Percentiles rank a stretch among this genome's conserved stretches.
Conservation (phyloP, 192 early-diverging fungal genomes). For the Mortierella antarctica region DNA sequence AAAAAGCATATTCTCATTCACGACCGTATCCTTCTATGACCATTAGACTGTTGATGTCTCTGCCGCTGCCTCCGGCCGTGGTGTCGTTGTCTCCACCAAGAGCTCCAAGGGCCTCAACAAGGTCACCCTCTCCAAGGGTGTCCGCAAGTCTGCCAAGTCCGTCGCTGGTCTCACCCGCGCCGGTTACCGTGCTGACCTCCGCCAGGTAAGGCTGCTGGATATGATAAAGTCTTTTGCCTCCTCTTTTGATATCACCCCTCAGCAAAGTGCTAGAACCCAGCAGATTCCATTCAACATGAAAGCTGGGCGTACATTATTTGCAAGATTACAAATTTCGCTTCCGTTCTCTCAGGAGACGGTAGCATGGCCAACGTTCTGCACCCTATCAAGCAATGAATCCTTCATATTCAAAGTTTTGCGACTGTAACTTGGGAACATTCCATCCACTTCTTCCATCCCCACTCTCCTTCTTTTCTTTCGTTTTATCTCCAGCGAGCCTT, state of each 20-base stretch:
- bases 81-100: slow-evolving; percentile 70
- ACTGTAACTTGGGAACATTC: slow-evolving; percentile 47
- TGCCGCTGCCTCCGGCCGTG: slow-evolving; percentile 64
- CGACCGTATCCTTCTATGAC: neutral
- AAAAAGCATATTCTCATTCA: neutral
- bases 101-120: slow-evolving; percentile 66
- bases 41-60: slow-evolving; percentile 69
- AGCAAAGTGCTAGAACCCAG: slow-evolving; percentile 61
- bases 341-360: too few relatives aligned
- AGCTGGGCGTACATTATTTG: slow-evolving; percentile 59
- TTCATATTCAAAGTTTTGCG: slow-evolving; percentile 53
- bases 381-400: slow-evolving; percentile 42
- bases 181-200: slow-evolving; percentile 80
- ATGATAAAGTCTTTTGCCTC: neutral
- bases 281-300: slow-evolving; percentile 53
- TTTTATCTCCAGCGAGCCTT: neutral
- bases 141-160: slow-evolving; percentile 71
- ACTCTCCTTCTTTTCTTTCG: slow-evolving; percentile 1
- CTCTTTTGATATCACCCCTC: neutral
- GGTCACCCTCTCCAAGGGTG: slow-evolving; percentile 68
- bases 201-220: slow-evolving; percentile 56
- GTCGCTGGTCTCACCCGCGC: slow-evolving; percentile 68
- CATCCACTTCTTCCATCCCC: neutral
- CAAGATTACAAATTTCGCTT: slow-evolving; percentile 29
- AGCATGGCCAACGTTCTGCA: slow-evolving; percentile 3